phyloP scores from a whole-genome alignment of 2,329 filamentous ascomycete genomes.

The Didymella sp. region DNA sequence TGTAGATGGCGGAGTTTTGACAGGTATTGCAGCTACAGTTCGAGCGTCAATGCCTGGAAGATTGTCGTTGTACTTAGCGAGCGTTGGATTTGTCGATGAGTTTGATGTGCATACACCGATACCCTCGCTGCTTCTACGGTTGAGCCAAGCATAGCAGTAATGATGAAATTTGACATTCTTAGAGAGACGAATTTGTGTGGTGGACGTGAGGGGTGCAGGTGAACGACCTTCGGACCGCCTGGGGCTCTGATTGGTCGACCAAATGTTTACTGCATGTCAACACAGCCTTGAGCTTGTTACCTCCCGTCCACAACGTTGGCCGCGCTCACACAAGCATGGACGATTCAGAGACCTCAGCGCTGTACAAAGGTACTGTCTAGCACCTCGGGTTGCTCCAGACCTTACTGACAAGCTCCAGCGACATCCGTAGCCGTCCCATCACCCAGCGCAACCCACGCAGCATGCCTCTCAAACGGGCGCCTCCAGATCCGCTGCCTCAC shows the following conservation, averaged over 20 bases:
- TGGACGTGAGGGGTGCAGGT: background rate
- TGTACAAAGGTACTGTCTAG: constrained; percentile 38
- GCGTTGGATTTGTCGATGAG: constrained; percentile 21
- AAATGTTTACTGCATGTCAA: constrained; percentile 44
- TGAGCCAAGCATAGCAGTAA: constrained; percentile 13
- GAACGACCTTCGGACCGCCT: constrained; percentile 10
- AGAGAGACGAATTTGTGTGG: background rate
- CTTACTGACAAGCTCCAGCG: constrained; percentile 30
- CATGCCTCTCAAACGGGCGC: constrained; percentile 47
- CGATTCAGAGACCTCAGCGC: constrained; percentile 37
- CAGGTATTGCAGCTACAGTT: constrained; percentile 21
- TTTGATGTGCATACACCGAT: constrained; percentile 40
- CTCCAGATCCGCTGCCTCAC: constrained; percentile 50
- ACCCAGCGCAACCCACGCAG: constrained; percentile 49
- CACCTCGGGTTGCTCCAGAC: background rate
- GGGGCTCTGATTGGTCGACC: constrained; percentile 8
- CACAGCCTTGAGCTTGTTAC: constrained; percentile 16
- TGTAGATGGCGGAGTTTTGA: constrained; percentile 9
- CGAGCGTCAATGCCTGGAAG: constrained; percentile 6
- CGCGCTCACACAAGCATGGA: constrained; percentile 32
- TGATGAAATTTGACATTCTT: background rate
- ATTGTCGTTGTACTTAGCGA: constrained; percentile 20
- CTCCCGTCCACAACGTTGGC: constrained; percentile 9
- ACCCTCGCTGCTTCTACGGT: constrained; percentile 45
- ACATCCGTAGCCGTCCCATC: constrained; percentile 48